Base-by-base conservation (phyloP, 306 rosid genomes). In the Malus asiatica region DNA sequence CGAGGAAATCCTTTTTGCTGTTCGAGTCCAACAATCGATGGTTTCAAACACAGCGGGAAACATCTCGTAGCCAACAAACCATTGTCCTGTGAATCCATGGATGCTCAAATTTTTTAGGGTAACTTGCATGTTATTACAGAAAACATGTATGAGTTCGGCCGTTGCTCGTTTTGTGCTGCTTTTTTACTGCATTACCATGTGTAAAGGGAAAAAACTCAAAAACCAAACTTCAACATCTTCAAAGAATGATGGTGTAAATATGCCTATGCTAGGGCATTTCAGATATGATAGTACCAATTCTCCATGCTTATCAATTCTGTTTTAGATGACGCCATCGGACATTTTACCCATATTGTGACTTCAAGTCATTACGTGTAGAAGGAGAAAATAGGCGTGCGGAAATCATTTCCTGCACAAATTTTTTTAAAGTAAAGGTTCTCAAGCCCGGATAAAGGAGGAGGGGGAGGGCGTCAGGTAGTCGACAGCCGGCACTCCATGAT, bases 201-300 rank as follows among this genome's bases (percentile, higher is more conserved):
- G 84, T 86, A 86, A 84, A 84, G 68, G 75, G 71, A 27, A 74
- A 66, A 38, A 32, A 45, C 76, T 70, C 76, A 6, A 65, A 60
- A 18, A 44, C 46, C 6, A 6, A 8, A 27, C 12, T 32, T 58
- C 48, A 20, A 46, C 61, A 32, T 32, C 33, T 72, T 55, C 11
- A 5, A 40, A 8, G 22, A 55, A 16, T 32, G 20, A 59, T 38
- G 38, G 42, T 72, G 67, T 59, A 72, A 58, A 58, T 35, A 38
- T 35, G 52, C 53, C 42, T 57, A 38, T 72, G 25, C 76, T 35
- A 15, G 14, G 57, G 16, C 8, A 20, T 57, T 53, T 12, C 22
- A 15, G 20, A 55, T 15, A 8, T 8, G 20, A 20, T 5, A 6
- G 45, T 40, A 32, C 55, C 1, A 20, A 20, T 71, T 20, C 27